Conservation (phyloP, 2,329 filamentous ascomycete genomes). For the Scolecobasidium constrictum region DNA sequence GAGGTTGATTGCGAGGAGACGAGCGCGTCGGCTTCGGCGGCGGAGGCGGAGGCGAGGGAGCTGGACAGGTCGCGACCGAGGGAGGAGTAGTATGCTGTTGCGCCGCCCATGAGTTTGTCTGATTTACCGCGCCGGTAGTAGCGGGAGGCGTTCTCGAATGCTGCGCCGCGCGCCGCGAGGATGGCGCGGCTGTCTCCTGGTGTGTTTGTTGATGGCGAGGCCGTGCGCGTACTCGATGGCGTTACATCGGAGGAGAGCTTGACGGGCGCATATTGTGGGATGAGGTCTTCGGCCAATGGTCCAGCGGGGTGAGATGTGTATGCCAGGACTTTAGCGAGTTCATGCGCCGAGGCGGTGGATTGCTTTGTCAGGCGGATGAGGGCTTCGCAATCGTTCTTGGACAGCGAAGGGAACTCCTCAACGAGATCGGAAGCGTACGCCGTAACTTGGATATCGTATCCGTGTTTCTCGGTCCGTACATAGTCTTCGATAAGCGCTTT, state of each 20-base stretch:
- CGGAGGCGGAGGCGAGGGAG: conserved; percentile 46
- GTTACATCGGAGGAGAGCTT: conserved; percentile 20
- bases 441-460: conserved; percentile 32
- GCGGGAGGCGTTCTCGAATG: conserved; percentile 46
- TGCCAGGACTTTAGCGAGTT: conserved; percentile 46
- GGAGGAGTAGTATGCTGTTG: conserved; percentile 64
- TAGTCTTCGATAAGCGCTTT: conserved; percentile 37
- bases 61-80: conserved; percentile 54
- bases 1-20: conserved; percentile 56
- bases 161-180: conserved; percentile 35
- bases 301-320: conserved; percentile 12
- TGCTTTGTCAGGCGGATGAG: conserved; percentile 47
- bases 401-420: conserved; percentile 43
- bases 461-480: conserved; percentile 16
- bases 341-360: conserved; percentile 46
- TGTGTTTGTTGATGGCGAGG: conserved; percentile 16
- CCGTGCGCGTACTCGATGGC: conserved; percentile 18
- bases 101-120: conserved; percentile 62
- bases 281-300: conserved; percentile 26
- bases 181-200: conserved; percentile 29
- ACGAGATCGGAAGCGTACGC: conserved; percentile 43
- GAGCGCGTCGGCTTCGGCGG: conserved; percentile 57
- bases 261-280: conserved; percentile 34
- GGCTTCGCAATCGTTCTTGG: conserved; percentile 36
- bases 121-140: conserved; percentile 55